These are phyloP conservation scores for Escallonia herrerae DNA, from an alignment of 129 eudicot genomes.

Conservation along the genomic window DNA sequence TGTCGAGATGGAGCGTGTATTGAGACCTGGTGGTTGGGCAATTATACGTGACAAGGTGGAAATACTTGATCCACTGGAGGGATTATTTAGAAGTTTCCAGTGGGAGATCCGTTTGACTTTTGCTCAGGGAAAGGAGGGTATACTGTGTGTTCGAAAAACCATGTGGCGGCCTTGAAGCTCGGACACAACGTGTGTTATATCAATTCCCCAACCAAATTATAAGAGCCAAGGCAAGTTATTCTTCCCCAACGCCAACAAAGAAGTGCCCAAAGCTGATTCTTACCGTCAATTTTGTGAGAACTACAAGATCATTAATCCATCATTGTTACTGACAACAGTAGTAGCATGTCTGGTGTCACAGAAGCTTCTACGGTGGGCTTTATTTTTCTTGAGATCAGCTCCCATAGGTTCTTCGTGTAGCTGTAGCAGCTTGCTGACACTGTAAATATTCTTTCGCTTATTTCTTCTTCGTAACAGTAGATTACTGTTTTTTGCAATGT, in stretches of 20 bases:
- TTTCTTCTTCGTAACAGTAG: too few species aligned
- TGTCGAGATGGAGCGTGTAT: conserved; percentile 84
- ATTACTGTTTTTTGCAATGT: too few species aligned
- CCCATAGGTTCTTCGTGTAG: too few species aligned
- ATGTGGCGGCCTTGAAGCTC: conserved; percentile 71
- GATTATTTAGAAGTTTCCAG: conserved; percentile 63
- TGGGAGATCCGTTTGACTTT: conserved; percentile 89
- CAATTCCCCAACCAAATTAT: too few species aligned
- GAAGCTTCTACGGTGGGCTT: not conserved
- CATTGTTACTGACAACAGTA: conserved; percentile 2
- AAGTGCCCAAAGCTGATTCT: not conserved
- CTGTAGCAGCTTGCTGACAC: too few species aligned
- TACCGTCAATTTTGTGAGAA: not conserved
- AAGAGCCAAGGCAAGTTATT: too few species aligned
- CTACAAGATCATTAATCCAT: not conserved
- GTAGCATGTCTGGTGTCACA: not conserved
- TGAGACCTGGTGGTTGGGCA: conserved; percentile 90
- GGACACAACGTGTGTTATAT: too few species aligned
- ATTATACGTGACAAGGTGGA: conserved; percentile 79
- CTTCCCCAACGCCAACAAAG: too few species aligned
- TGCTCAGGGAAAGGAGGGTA: conserved; percentile 73
- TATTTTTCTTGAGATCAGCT: too few species aligned
- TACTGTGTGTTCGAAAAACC: conserved; percentile 78
- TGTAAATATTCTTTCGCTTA: too few species aligned
- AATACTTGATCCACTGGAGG: conserved; percentile 68